Evolutionary conservation across 331 rosid species (phyloP).

Genomic region (Telfairia occidentalis): DNA sequence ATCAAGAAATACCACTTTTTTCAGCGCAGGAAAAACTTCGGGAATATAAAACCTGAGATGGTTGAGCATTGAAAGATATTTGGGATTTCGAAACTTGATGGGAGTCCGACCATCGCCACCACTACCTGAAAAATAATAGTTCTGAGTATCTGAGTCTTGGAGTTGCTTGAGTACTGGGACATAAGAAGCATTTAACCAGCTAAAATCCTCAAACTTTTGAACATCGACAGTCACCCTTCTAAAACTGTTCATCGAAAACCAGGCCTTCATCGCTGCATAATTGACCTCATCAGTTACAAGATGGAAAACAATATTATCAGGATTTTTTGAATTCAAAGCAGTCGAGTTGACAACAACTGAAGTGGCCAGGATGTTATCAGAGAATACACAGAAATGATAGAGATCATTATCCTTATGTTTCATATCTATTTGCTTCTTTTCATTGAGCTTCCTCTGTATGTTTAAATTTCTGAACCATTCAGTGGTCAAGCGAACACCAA

Average conservation of each 20-base stretch:
- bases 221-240: slow-evolving; percentile 68
- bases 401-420: slow-evolving; percentile 60
- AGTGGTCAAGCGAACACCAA: slow-evolving; percentile 74
- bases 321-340: slow-evolving; percentile 48
- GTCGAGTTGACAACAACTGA: slow-evolving; percentile 88
- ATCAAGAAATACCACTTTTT: slow-evolving; percentile 70
- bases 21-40: slow-evolving; percentile 76
- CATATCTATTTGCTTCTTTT: slow-evolving; percentile 37
- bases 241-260: slow-evolving; percentile 70
- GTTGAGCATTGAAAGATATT: slow-evolving; percentile 90
- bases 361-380: slow-evolving; percentile 79
- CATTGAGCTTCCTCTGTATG: slow-evolving; percentile 43
- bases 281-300: slow-evolving; percentile 80
- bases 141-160: slow-evolving; percentile 84
- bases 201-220: slow-evolving; percentile 68
- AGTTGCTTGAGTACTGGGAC: slow-evolving; percentile 96
- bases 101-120: slow-evolving; percentile 62
- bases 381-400: slow-evolving; percentile 77
- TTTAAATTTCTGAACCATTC: slow-evolving; percentile 59
- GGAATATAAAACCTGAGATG: slow-evolving; percentile 87
- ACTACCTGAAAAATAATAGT: slow-evolving; percentile 78
- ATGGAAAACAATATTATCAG: slow-evolving; percentile 67
- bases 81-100: slow-evolving; percentile 88
- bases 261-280: slow-evolving; percentile 80
- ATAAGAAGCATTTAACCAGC: slow-evolving; percentile 88